These are phyloP conservation scores for Paecilomyces dactylethromorphus DNA, from an alignment of 2,329 filamentous ascomycete genomes.

Conservation along the genomic window DNA sequence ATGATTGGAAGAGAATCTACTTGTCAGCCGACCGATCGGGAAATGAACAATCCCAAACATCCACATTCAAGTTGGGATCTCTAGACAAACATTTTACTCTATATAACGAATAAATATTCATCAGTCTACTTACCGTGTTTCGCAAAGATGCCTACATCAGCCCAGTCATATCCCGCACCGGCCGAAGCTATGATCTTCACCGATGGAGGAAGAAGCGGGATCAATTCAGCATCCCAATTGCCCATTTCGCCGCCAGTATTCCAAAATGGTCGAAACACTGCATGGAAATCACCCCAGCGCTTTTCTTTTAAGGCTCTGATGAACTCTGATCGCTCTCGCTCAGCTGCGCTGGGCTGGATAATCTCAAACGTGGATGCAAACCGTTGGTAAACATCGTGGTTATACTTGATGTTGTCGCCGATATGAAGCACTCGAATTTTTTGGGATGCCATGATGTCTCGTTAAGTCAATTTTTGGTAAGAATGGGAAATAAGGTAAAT, in stretches of 20 bases:
- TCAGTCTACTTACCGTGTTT: constrained; percentile 8
- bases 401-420: constrained; percentile 41
- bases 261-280: constrained; percentile 54
- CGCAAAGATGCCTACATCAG: constrained; percentile 48
- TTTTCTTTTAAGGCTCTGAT: constrained; percentile 32
- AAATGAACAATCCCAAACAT: background rate
- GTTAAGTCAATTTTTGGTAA: too few species aligned
- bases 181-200: constrained; percentile 59
- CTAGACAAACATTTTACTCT: background rate
- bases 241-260: constrained; percentile 62
- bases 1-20: background rate
- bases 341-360: constrained; percentile 26
- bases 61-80: background rate
- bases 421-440: constrained; percentile 35
- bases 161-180: constrained; percentile 63
- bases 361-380: constrained; percentile 30
- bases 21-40: background rate
- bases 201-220: constrained; percentile 48
- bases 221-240: constrained; percentile 55
- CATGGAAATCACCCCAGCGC: constrained; percentile 32
- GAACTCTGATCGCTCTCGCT: constrained; percentile 27
- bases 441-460: background rate
- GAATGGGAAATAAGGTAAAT: background rate
- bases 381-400: constrained; percentile 32
- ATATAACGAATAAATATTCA: constrained; percentile 5